These are phyloP conservation scores for Talaromyces verruculosus DNA, from an alignment of 2,329 filamentous ascomycete genomes.

Conservation along the genomic window DNA sequence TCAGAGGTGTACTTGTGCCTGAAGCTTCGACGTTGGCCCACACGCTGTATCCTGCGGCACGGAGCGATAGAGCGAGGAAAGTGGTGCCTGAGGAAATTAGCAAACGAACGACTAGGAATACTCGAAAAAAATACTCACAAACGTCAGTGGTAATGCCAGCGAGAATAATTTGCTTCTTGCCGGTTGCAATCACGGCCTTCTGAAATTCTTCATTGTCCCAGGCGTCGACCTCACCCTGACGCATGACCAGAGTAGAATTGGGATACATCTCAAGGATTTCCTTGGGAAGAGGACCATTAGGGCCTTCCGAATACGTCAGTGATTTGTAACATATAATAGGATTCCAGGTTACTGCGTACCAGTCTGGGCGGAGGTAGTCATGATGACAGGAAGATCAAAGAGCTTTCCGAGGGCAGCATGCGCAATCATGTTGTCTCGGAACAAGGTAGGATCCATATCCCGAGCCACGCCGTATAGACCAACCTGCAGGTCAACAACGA, in stretches of 20 bases:
- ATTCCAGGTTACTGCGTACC: conserved; percentile 68
- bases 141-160: not conserved
- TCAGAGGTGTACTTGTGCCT: not conserved
- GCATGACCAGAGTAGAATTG: conserved; percentile 62
- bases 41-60: not conserved
- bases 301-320: not conserved
- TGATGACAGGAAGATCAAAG: conserved; percentile 60
- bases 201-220: conserved; percentile 74
- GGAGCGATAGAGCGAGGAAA: not conserved
- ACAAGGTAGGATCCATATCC: conserved; percentile 34
- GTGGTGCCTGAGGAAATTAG: not conserved
- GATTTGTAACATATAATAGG: not conserved
- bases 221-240: conserved; percentile 71
- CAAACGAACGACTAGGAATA: not conserved
- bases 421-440: conserved; percentile 65
- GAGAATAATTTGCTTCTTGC: not conserved
- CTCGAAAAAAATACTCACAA: not conserved
- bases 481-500: not conserved
- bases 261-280: conserved; percentile 56
- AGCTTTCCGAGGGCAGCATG: conserved; percentile 62
- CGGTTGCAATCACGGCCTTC: conserved; percentile 53
- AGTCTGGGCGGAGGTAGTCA: conserved; percentile 68
- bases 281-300: conserved; percentile 64
- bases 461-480: not conserved
- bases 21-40: not conserved